Percentiles rank a stretch among this genome's conserved stretches.
Evolutionary conservation across 2,329 filamentous ascomycete genomes (phyloP).

Genomic region (Alternaria angustiovoidea): DNA sequence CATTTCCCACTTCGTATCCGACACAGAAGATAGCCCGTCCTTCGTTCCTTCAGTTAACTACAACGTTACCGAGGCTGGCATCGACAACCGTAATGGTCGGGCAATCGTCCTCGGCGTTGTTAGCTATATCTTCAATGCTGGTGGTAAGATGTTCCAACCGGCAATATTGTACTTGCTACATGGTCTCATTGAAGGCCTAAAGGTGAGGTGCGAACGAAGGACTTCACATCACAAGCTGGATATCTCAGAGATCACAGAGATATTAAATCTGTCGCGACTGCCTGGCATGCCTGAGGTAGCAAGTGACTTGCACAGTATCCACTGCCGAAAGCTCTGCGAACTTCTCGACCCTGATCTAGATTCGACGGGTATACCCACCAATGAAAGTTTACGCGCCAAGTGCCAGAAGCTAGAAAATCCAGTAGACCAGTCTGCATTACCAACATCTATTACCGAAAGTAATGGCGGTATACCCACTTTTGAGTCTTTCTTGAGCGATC

Average conservation of each 20-base stretch:
- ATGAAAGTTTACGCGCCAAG: slow-evolving; percentile 22
- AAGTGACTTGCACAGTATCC: slow-evolving; percentile 48
- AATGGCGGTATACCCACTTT: slow-evolving; percentile 18
- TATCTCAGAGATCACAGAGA: slow-evolving; percentile 38
- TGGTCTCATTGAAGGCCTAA: slow-evolving; percentile 51
- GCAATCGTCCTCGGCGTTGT: slow-evolving; percentile 44
- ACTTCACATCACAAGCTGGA: not conserved
- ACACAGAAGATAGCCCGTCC: slow-evolving; percentile 5
- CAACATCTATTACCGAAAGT: not conserved
- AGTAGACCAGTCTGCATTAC: not conserved
- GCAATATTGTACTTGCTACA: slow-evolving; percentile 55
- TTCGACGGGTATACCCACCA: slow-evolving; percentile 25
- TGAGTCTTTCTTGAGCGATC: slow-evolving; percentile 29
- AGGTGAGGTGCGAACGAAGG: not conserved
- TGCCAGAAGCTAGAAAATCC: slow-evolving; percentile 14
- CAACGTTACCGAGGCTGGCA: slow-evolving; percentile 4
- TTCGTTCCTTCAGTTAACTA: not conserved
- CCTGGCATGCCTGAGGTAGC: slow-evolving; percentile 55
- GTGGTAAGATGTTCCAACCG: slow-evolving; percentile 51
- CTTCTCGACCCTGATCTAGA: slow-evolving; percentile 13
- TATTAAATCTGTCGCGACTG: slow-evolving; percentile 48
- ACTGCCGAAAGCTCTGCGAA: slow-evolving; percentile 40
- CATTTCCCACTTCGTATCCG: slow-evolving; percentile 42
- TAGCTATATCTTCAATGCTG: slow-evolving; percentile 45
- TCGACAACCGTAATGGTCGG: slow-evolving; percentile 16